Evolutionary conservation across 1,284 basidiomycete genomes (phyloP).

Genomic region (Schizophyllum commune): DNA sequence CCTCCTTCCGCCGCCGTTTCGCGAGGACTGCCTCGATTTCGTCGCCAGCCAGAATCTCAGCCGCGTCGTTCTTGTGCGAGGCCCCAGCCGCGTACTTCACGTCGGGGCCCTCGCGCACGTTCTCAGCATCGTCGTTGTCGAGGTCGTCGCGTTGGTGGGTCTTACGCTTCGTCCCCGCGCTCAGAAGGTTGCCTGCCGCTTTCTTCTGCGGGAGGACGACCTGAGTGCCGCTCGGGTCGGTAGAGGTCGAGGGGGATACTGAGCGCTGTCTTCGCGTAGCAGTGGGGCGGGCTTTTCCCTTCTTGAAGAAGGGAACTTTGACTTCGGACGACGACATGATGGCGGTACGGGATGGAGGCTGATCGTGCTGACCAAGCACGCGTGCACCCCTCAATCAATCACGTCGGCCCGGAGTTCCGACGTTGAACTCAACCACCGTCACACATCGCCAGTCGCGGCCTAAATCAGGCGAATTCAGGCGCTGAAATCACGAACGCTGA

Average conservation of each 20-base stretch:
- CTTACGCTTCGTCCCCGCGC: constrained; percentile 80
- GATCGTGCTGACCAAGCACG: no score
- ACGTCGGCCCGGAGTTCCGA: no score
- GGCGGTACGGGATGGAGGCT: no score
- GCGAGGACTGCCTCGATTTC: constrained; percentile 68
- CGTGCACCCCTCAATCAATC: no score
- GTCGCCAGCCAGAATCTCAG: constrained; percentile 73
- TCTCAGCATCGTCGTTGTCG: constrained; percentile 34
- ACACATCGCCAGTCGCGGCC: no score
- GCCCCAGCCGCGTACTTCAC: constrained; percentile 72
- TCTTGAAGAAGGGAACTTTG: constrained; percentile 82
- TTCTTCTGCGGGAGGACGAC: constrained; percentile 75
- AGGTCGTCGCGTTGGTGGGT: constrained; percentile 46
- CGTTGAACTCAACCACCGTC: no score
- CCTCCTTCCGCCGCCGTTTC: constrained; percentile 50
- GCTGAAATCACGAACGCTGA: no score
- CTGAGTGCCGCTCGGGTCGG: constrained; percentile 32
- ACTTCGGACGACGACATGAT: constrained; percentile 34
- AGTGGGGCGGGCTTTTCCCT: constrained; percentile 67
- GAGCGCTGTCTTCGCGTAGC: constrained; percentile 64
- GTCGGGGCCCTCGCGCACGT: constrained; percentile 57
- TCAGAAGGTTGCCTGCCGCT: constrained; percentile 59
- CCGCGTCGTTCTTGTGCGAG: constrained; percentile 59
- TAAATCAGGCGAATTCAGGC: no score
- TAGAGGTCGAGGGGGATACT: constrained; percentile 42